Evolutionary conservation across 345 rosid genomes (phyloP).

Genomic region (Turnera subulata): DNA sequence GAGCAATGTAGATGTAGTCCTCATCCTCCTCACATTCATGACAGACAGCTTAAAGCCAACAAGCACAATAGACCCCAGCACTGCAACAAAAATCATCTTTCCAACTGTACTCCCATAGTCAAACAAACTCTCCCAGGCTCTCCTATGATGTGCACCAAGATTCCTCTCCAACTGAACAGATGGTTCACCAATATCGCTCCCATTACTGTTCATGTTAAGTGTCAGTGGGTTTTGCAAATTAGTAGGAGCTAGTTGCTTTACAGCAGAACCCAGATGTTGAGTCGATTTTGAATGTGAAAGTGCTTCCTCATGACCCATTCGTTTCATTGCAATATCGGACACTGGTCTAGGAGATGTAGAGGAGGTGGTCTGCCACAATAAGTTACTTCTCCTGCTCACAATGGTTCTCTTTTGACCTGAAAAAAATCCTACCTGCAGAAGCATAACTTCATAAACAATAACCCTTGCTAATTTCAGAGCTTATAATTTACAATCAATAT

Average conservation of each 20-base stretch:
- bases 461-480: conserved; percentile 3
- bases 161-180: conserved; percentile 61
- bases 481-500: conserved; percentile 6
- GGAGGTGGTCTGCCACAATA: conserved; percentile 28
- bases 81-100: conserved; percentile 42
- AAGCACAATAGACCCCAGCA: conserved; percentile 57
- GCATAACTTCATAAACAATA: conserved; percentile 18
- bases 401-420: conserved; percentile 49
- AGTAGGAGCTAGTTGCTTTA: conserved; percentile 65
- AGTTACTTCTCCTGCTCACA: conserved; percentile 40
- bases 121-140: conserved; percentile 55
- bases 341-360: conserved; percentile 50
- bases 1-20: conserved; percentile 32
- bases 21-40: conserved; percentile 32
- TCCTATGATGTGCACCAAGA: conserved; percentile 42
- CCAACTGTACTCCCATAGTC: conserved; percentile 27
- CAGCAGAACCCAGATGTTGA: conserved; percentile 62
- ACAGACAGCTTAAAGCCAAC: conserved; percentile 39
- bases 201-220: conserved; percentile 38
- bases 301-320: conserved; percentile 42
- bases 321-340: conserved; percentile 39
- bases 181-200: conserved; percentile 38
- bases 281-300: conserved; percentile 41
- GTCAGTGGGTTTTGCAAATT: conserved; percentile 48
- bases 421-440: conserved; percentile 61